These are phyloP conservation scores for Tolypocladium tundrense DNA, from an alignment of 2,329 filamentous ascomycete genomes.

Conservation along the genomic window DNA sequence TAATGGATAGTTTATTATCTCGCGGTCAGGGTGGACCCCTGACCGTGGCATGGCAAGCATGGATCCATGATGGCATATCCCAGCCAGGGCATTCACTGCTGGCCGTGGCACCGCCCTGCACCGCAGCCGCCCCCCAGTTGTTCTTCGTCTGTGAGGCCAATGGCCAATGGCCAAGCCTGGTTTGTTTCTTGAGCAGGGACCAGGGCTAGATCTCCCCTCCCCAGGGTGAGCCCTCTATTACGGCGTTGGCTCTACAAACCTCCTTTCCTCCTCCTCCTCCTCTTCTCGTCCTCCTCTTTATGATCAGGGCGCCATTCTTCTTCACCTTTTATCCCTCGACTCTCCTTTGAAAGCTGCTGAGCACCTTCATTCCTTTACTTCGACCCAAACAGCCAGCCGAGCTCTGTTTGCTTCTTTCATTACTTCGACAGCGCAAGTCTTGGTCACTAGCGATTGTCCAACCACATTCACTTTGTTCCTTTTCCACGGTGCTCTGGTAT, in stretches of 20 bases:
- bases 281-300: slow-evolving; percentile 10
- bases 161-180: not conserved
- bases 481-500: slow-evolving; percentile 22
- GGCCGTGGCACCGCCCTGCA: not conserved
- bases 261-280: not conserved
- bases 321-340: slow-evolving; percentile 1
- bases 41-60: not conserved
- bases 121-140: not conserved
- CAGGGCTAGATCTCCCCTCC: not conserved
- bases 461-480: slow-evolving; percentile 14
- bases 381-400: slow-evolving; percentile 12
- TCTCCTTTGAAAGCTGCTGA: slow-evolving; percentile 16
- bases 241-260: not conserved
- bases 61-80: not conserved
- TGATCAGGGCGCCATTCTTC: slow-evolving; percentile 4
- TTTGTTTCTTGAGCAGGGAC: not conserved
- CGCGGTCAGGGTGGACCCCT: not conserved
- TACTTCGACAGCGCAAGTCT: slow-evolving; percentile 14
- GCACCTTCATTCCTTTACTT: slow-evolving; percentile 23
- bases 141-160: not conserved
- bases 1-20: not conserved
- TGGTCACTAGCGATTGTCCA: slow-evolving; percentile 11
- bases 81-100: not conserved
- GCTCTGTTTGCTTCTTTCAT: slow-evolving; percentile 19
- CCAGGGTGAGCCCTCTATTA: not conserved